Evolutionary conservation across 352 stramenopile species (phyloP).

Genomic region (Aphanomyces stellatus): DNA sequence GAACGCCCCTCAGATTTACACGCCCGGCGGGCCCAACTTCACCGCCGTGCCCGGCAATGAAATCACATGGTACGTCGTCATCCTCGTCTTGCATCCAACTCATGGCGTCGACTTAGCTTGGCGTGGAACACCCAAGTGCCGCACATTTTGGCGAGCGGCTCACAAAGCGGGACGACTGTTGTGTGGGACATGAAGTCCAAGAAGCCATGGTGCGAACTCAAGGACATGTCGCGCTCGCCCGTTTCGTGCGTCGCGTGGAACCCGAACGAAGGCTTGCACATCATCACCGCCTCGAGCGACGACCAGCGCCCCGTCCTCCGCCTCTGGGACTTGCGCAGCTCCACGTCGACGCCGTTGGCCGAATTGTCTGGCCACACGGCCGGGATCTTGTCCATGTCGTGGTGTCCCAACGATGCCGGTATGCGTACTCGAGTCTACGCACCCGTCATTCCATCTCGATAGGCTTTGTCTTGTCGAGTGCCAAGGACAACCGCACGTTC

Average conservation of each 20-base stretch:
- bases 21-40: constrained; percentile 56
- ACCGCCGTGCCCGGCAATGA: constrained; percentile 68
- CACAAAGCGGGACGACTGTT: constrained; percentile 89
- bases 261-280: constrained; percentile 94
- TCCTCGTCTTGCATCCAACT: background rate
- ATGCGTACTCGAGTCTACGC: constrained; percentile 27
- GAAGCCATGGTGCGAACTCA: constrained; percentile 97
- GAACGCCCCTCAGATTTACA: constrained; percentile 83
- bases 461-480: constrained; percentile 88
- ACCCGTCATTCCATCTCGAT: background rate
- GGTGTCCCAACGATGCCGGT: constrained; percentile 93
- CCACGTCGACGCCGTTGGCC: constrained; percentile 93
- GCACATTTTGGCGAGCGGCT: constrained; percentile 95
- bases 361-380: constrained; percentile 94
- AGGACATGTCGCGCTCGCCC: constrained; percentile 75
- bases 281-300: constrained; percentile 93
- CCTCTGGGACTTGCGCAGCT: constrained; percentile 97
- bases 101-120: constrained; percentile 37
- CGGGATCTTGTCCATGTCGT: constrained; percentile 94
- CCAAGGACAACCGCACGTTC: constrained; percentile 97
- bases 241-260: constrained; percentile 96
- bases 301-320: constrained; percentile 94
- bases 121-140: constrained; percentile 98
- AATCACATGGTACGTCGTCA: constrained; percentile 56
- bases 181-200: constrained; percentile 98